These are phyloP conservation scores for Wickerhamomyces tratensis DNA, from an alignment of 805 yeast species.

Conservation along the genomic window DNA sequence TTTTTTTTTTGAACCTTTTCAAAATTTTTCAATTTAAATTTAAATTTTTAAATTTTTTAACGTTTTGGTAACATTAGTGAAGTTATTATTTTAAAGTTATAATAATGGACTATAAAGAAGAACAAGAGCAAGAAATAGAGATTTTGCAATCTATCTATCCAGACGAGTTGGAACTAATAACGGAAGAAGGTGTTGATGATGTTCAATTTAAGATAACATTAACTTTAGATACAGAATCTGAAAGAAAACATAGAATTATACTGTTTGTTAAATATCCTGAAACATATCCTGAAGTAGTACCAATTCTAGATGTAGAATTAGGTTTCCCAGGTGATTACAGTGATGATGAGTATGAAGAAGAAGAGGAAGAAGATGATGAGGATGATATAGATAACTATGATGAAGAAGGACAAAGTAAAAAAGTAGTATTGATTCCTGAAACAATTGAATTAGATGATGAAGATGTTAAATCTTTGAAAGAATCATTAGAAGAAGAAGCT, in stretches of 20 bases:
- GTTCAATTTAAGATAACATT: conserved; percentile 47
- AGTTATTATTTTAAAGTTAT: too few species aligned
- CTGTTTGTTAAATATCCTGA: conserved; percentile 67
- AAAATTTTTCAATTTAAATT: too few species aligned
- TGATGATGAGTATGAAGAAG: conserved; percentile 19
- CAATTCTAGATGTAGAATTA: conserved; percentile 38
- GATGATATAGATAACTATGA: conserved; percentile 33
- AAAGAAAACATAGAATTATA: conserved; percentile 42
- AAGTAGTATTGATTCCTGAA: conserved; percentile 46
- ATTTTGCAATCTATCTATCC: conserved; percentile 89
- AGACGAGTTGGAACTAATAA: conserved; percentile 51
- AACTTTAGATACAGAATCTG: conserved; percentile 60
- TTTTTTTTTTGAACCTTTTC: too few species aligned
- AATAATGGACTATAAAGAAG: conserved; percentile 67
- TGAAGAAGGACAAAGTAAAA: conserved; percentile 37
- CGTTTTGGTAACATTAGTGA: not conserved
- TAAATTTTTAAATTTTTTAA: not conserved
- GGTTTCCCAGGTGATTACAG: conserved; percentile 20
- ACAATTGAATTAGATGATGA: conserved; percentile 40
- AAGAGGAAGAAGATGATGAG: conserved; percentile 20
- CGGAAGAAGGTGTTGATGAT: conserved; percentile 34
- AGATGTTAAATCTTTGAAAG: conserved; percentile 33
- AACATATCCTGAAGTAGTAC: conserved; percentile 73
- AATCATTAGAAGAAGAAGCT: conserved; percentile 46
- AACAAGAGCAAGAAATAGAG: conserved; percentile 84